A percentile compares a stretch with the other conserved stretches of the same genome.
Evolutionary conservation across 2,329 filamentous ascomycete species (phyloP).

Genomic region (Pestalotiopsis sp.): DNA sequence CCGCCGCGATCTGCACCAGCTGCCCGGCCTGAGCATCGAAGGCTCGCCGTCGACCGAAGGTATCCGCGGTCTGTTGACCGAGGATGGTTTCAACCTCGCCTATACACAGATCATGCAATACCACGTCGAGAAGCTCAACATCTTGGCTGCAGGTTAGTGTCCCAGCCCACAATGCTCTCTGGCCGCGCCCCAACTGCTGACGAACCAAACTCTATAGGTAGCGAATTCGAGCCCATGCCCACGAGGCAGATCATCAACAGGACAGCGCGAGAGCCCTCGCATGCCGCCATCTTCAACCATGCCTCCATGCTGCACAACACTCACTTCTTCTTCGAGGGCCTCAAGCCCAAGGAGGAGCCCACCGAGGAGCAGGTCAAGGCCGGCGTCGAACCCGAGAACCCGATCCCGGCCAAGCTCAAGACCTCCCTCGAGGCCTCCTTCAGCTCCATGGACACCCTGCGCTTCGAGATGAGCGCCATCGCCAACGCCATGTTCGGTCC

Average conservation of each 20-base stretch:
- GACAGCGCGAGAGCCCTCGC: conserved; percentile 76
- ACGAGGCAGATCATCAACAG: conserved; percentile 71
- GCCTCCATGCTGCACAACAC: conserved; percentile 97
- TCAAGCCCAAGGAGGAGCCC: conserved; percentile 33
- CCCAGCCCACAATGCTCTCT: neutral
- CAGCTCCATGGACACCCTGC: conserved; percentile 80
- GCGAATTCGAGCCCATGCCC: conserved; percentile 61
- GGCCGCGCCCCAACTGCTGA: neutral
- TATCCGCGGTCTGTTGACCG: conserved; percentile 72
- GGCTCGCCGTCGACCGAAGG: conserved; percentile 45
- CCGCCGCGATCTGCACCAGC: conserved; percentile 47
- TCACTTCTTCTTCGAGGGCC: conserved; percentile 74
- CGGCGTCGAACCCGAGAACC: conserved; percentile 3
- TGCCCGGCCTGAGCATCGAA: conserved; percentile 42
- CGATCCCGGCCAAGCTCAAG: conserved; percentile 43
- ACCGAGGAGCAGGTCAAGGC: conserved; percentile 16
- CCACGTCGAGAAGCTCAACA: conserved; percentile 77
- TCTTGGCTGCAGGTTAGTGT: conserved; percentile 66
- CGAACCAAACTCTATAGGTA: conserved; percentile 48
- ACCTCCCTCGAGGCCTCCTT: conserved; percentile 70
- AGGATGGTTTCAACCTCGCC: conserved; percentile 71
- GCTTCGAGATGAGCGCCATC: conserved; percentile 76
- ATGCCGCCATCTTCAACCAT: conserved; percentile 88
- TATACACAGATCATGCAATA: conserved; percentile 83
- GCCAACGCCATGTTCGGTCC: conserved; percentile 94